Evolutionary conservation across 768 basidiomycete species (phyloP).

Genomic region (Termitomyces sp.): DNA sequence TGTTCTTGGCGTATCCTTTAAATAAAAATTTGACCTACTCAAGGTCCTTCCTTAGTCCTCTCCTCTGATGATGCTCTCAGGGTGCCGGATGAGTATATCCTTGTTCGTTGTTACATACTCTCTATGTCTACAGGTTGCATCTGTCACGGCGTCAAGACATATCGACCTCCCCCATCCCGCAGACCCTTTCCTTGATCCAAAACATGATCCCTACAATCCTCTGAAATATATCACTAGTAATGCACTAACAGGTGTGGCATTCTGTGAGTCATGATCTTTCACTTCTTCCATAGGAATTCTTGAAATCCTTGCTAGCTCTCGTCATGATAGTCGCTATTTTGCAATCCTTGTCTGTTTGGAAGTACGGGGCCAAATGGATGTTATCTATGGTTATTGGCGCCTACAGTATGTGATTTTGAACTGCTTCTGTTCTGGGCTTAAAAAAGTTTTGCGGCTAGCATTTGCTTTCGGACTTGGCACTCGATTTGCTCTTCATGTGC

Average conservation of each 20-base stretch:
- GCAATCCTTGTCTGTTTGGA: slow-evolving; percentile 39
- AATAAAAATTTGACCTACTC: not conserved
- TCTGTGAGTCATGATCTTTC: slow-evolving; percentile 28
- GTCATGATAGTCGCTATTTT: slow-evolving; percentile 36
- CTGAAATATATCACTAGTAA: slow-evolving; percentile 56
- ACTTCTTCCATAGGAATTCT: not conserved
- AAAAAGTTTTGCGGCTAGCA: slow-evolving; percentile 27
- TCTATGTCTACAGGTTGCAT: slow-evolving; percentile 5
- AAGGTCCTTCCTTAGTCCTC: not conserved
- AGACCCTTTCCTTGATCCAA: slow-evolving; percentile 46
- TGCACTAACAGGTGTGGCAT: slow-evolving; percentile 45
- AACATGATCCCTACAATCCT: slow-evolving; percentile 49
- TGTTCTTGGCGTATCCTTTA: not conserved
- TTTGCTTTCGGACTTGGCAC: slow-evolving; percentile 53
- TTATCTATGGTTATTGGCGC: slow-evolving; percentile 57
- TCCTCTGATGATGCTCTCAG: not conserved
- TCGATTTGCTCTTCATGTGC: slow-evolving; percentile 50
- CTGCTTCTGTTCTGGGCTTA: not conserved
- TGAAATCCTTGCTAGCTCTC: slow-evolving; percentile 21
- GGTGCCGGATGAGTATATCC: not conserved
- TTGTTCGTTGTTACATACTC: not conserved
- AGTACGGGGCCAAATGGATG: slow-evolving; percentile 56
- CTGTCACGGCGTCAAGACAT: slow-evolving; percentile 13
- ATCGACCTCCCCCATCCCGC: slow-evolving; percentile 24
- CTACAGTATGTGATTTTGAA: slow-evolving; percentile 38